Base-by-base conservation (phyloP, 108 stramenopile species). In the Thalassiosira profunda region DNA sequence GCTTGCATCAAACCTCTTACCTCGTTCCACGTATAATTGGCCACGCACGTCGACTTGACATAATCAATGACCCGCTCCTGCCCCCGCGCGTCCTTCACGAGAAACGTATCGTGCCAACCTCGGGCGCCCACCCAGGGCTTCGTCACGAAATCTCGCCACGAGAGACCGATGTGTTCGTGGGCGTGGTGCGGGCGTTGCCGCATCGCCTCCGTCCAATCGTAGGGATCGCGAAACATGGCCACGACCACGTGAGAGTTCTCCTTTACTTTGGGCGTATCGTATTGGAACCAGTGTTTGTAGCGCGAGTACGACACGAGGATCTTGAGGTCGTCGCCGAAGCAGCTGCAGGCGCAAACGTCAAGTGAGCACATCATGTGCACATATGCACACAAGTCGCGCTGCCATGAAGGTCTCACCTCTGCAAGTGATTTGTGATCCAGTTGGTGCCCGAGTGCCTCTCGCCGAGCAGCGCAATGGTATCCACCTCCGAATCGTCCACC, bases 381-480 rank as follows among this genome's bases (percentile, higher is more conserved):
- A n/a, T n/a, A n/a, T n/a, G n/a, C n/a, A n/a, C n/a, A n/a, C n/a
- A n/a, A n/a, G n/a, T n/a, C n/a, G n/a, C n/a, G n/a, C n/a, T n/a
- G n/a, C n/a, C n/a, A n/a, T n/a, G n/a, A n/a, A n/a, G n/a, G n/a
- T n/a, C n/a, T n/a, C n/a, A n/a, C n/a, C n/a, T n/a, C n/a, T n/a
- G n/a, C n/a, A n/a, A n/a, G 59, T 89, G 88, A 26, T 79, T 77
- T 61, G 72, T 91, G 20, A 89, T 89, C 94, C 94, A 95, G 36
- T 86, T 75, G 5, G 94, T 95, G 25, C 94, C 94, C 2, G 84
- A 86, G 63, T 95, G 91, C 18, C 94, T 83, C 69, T 95, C 94
- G 1, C 94, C 94, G 11, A 95, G 43, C 30, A 95, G 44, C 1
- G 80, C 56, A 47, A 92, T 86, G n/a, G 81, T n/a, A n/a, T n/a